Evolutionary conservation across 2,329 filamentous ascomycete species (phyloP).

Genomic region (Elsinoe necatrix): DNA sequence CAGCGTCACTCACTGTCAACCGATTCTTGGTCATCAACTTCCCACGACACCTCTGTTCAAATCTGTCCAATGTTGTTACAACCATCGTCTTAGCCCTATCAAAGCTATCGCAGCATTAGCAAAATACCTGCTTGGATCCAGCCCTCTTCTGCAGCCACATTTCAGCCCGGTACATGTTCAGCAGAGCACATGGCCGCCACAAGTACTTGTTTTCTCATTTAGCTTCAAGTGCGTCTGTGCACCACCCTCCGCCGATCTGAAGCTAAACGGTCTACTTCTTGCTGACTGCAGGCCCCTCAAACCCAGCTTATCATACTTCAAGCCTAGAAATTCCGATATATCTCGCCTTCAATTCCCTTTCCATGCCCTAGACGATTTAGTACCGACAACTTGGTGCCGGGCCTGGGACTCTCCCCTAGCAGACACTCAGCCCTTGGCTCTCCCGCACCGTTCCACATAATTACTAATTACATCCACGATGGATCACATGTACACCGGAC

Average conservation of each 20-base stretch:
- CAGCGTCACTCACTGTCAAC: conserved; percentile 1
- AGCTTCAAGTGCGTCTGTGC: not conserved
- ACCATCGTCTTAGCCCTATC: not conserved
- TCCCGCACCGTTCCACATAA: not conserved
- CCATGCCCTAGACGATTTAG: not conserved
- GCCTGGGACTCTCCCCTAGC: not conserved
- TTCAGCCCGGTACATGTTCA: not conserved
- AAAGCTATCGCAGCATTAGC: not conserved
- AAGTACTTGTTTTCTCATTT: not conserved
- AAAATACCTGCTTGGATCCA: not conserved
- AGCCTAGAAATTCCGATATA: not conserved
- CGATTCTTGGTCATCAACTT: not conserved
- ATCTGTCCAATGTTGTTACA: not conserved
- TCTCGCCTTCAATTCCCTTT: not conserved
- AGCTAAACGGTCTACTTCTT: not conserved
- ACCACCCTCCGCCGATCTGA: not conserved
- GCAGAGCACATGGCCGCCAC: conserved; percentile 6
- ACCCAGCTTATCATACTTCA: not conserved
- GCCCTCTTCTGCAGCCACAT: not conserved
- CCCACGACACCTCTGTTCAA: not conserved
- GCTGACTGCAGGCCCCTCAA: conserved; percentile 2
- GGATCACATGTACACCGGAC: conserved; percentile 4
- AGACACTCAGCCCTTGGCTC: not conserved
- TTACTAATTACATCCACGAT: conserved; percentile 8
- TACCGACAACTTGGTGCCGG: not conserved